Evolutionary conservation across 2,329 filamentous ascomycete genomes (phyloP), one percentile per base, ranked within the genome.

Genomic region (Colletotrichum brevisporum): DNA sequence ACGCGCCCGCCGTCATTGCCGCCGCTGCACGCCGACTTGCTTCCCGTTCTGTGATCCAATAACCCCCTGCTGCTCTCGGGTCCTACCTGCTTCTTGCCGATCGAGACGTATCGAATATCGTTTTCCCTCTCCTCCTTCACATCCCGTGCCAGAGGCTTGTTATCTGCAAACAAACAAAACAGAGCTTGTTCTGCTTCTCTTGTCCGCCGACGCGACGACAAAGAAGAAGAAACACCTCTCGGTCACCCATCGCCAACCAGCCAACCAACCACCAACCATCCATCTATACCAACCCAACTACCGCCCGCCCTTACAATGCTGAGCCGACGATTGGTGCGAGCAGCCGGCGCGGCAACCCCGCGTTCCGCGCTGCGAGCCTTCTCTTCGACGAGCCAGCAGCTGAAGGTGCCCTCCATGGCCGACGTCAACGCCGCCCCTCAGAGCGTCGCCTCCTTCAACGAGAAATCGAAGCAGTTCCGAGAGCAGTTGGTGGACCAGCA

Each of bases 401-500:
- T 71, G 71, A 85, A 84, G 67, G 84, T 90, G 21, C 96, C 96
- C n/a, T 90, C 92, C 45, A 89, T 99, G 73, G 92, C 93, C 79
- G 95, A 99, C 82, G 90, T 99, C 76, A 84, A 92, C 86, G 80
- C 82, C 18, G 78, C 80, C 53, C 89, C 91, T 56, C 85, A 92
- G 71, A 89, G 89, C 71, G 91, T 93, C 73, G 86, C 90, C 61
- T 85, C 87, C 65, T 99, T 98, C 87, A 94, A 93, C 79, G 83
- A 87, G 76, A 94, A 92, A 81, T 95, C 97, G 84, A 92, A 91
- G 81, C 87, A 91, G 77, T 98, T 98, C 83, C 92, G 96, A 79
- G 91, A 95, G 81, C 89, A 92, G 79, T 85, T 97, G 76, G 88
- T 90, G 75, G 88, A 91, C 82, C 90, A 90, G 79, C 90, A 93